These are phyloP conservation scores for Arabidopsis arenosa DNA, from an alignment of 345 rosid genomes.

Conservation along the genomic window DNA sequence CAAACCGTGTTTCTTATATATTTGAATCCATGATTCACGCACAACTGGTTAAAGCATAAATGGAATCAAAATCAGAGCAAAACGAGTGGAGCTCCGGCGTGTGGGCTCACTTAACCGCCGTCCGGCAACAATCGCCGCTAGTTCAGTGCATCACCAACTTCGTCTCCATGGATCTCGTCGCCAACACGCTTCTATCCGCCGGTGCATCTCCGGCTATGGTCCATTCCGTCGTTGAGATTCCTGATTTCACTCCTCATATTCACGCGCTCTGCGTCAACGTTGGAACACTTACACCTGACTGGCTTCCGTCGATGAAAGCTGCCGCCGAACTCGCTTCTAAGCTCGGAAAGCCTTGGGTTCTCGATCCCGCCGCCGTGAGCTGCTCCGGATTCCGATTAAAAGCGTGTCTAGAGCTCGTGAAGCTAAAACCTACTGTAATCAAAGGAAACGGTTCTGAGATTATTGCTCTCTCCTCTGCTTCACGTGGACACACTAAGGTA, in stretches of 20 bases:
- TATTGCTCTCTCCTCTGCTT: slow-evolving; percentile 69
- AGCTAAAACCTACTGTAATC: slow-evolving; percentile 67
- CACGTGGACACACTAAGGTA: slow-evolving; percentile 65
- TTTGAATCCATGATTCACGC: neutral
- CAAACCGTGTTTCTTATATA: slow-evolving; percentile 26
- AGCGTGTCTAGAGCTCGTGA: slow-evolving; percentile 75
- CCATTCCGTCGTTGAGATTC: slow-evolving; percentile 67
- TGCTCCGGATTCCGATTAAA: slow-evolving; percentile 73
- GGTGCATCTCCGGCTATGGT: slow-evolving; percentile 98
- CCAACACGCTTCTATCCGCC: slow-evolving; percentile 82
- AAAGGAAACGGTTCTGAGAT: slow-evolving; percentile 92
- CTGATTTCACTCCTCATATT: slow-evolving; percentile 76
- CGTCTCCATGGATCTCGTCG: slow-evolving; percentile 91
- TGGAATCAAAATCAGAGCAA: slow-evolving; percentile 29
- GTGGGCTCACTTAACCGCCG: slow-evolving; percentile 51
- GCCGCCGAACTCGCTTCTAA: slow-evolving; percentile 61
- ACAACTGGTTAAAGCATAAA: slow-evolving; percentile 5
- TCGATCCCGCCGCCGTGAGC: slow-evolving; percentile 92
- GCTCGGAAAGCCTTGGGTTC: slow-evolving; percentile 77
- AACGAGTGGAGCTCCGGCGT: slow-evolving; percentile 40
- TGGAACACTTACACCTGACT: slow-evolving; percentile 72
- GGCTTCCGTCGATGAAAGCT: slow-evolving; percentile 82
- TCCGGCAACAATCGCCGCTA: slow-evolving; percentile 65
- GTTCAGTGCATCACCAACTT: slow-evolving; percentile 94
- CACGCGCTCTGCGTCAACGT: slow-evolving; percentile 77